Conservation (phyloP, 2,329 filamentous ascomycete genomes). For the Aspergillus intermedius region DNA sequence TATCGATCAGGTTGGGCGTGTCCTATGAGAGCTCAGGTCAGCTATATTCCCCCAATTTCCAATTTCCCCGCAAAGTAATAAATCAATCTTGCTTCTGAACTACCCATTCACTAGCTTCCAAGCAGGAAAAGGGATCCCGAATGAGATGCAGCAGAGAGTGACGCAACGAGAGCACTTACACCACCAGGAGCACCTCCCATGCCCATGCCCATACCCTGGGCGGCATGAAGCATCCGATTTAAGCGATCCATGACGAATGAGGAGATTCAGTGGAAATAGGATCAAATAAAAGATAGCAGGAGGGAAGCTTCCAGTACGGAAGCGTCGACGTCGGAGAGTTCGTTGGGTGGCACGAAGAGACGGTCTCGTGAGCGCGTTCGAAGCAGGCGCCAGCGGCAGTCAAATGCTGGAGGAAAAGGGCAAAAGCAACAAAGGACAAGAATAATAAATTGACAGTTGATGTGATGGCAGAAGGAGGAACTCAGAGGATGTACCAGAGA, state of each 20-base stretch:
- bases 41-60: neutral
- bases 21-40: conserved; percentile 52
- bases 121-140: neutral
- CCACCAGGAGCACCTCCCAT: conserved; percentile 29
- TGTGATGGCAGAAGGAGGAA: conserved; percentile 7
- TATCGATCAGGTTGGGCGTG: conserved; percentile 87
- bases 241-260: conserved; percentile 72
- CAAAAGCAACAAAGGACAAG: conserved; percentile 1
- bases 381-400: neutral
- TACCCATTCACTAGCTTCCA: neutral
- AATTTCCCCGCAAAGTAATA: neutral
- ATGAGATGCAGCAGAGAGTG: neutral
- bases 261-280: conserved; percentile 11
- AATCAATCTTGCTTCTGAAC: neutral
- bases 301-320: conserved; percentile 25
- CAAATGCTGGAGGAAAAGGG: neutral
- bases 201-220: conserved; percentile 53
- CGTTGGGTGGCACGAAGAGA: neutral
- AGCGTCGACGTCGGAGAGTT: conserved; percentile 10
- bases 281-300: conserved; percentile 10
- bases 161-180: conserved; percentile 25
- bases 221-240: conserved; percentile 75
- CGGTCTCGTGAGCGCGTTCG: neutral
- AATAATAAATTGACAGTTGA: conserved; percentile 5
- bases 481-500: conserved; percentile 1